Evolutionary conservation across 768 basidiomycete genomes (phyloP).

Genomic region (Phlebiopsis flavidoalba): DNA sequence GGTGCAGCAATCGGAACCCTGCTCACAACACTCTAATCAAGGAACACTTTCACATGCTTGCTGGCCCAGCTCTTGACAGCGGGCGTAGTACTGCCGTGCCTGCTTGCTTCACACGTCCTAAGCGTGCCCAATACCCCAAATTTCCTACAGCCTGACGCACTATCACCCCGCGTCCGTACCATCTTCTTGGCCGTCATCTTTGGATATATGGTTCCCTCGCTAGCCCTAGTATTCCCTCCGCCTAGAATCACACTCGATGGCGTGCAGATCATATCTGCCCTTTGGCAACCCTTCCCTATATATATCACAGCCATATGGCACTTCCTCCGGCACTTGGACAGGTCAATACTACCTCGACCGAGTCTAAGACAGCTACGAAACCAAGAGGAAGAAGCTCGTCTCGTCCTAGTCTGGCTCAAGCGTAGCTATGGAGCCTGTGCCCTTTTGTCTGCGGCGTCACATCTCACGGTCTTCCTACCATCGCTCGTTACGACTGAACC

Average conservation of each 20-base stretch:
- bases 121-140: not conserved
- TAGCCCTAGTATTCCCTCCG: conserved; percentile 5
- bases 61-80: conserved; percentile 10
- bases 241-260: not conserved
- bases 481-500: conserved; percentile 2
- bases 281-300: conserved; percentile 13
- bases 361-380: no score
- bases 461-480: not conserved
- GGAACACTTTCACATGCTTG: conserved; percentile 7
- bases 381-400: not conserved
- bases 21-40: not conserved
- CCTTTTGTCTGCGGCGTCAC: conserved; percentile 1
- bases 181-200: conserved; percentile 4
- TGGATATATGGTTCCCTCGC: conserved; percentile 5
- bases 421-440: conserved; percentile 3
- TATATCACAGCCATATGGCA: conserved; percentile 1
- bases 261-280: conserved; percentile 9
- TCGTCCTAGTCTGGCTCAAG: not conserved
- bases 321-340: not conserved
- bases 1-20: not conserved
- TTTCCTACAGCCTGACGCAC: not conserved
- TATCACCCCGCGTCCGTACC: not conserved
- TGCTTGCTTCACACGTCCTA: conserved; percentile 7
- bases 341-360: not conserved
- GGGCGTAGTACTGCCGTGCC: conserved; percentile 6